Base-by-base conservation (phyloP, 129 eudicot genomes). In the carrot (Daucus carota) region DNA sequence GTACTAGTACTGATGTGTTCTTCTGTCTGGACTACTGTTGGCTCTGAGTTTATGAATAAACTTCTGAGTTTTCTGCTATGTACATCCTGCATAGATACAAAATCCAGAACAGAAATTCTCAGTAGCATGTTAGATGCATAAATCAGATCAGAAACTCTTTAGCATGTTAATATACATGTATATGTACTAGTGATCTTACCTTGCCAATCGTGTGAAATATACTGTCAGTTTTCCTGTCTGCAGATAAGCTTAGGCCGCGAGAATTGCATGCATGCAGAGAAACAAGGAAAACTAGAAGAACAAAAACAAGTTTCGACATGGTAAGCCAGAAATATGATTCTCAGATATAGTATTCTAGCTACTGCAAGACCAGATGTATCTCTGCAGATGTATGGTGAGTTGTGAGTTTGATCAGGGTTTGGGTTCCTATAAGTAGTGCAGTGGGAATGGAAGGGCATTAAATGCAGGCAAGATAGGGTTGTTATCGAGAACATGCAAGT, bases 401-500 rank as follows among this genome's bases (percentile, higher is more conserved):
- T 75, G 73, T 68, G 76, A 43, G 59, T 72, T 46, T 69, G 80
- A 72, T 32, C 42, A 57, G 38, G 65, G 45, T 50, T 42, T 34
- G 52, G 73, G 36, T 73, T 22, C n/a, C 16, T 47, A 74, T 80
- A 59, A 45, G 75, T 80, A 80, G 36, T 76, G 32, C 17, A 46
- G 52, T 76, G 72, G 74, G 84, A 76, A 81, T 63, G 42, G 31
- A 75, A 80, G 16, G 75, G 75, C 81, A 85, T 86, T 80, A 75
- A 85, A 87, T 86, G 94, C 85, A 72, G 84, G 86, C 78, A 74
- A 67, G 74, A 81, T 68, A 77, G 80, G 84, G 81, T 80, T 83
- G 72, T 79, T 50, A 78, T 13, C 75, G 80, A 90, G 91, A 88
- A 90, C 93, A 88, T 90, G 96, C 85, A 88, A 73, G 85, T 88